A percentile compares a stretch with the other conserved stretches of the same genome.
These are phyloP conservation scores for Candida alai DNA, from an alignment of 805 yeast species.

Conservation along the genomic window DNA sequence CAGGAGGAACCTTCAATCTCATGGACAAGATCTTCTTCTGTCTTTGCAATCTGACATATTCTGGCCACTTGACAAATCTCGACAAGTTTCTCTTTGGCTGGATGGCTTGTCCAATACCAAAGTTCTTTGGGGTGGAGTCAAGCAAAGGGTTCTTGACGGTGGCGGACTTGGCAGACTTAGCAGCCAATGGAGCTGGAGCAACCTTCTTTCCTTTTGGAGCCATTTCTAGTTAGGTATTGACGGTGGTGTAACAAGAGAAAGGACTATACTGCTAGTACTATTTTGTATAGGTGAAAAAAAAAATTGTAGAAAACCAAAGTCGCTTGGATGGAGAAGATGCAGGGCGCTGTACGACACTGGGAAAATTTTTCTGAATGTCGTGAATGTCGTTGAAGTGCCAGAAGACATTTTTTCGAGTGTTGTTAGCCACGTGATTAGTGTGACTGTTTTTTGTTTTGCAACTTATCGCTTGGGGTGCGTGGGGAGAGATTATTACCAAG, in stretches of 20 bases:
- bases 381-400: conserved; percentile 1
- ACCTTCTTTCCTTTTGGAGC: conserved; percentile 67
- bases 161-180: conserved; percentile 45
- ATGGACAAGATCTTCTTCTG: conserved; percentile 93
- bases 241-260: conserved; percentile 1
- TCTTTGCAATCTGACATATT: conserved; percentile 96
- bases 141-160: conserved; percentile 73
- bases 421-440: conserved; percentile 4
- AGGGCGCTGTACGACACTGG: no score
- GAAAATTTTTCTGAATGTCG: conserved; percentile 3
- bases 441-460: conserved; percentile 8
- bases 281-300: no score
- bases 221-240: conserved; percentile 21
- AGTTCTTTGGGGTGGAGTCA: conserved; percentile 87
- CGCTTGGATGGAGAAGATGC: no score
- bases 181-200: conserved; percentile 97
- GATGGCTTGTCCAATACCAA: conserved; percentile 93
- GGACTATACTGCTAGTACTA: no score
- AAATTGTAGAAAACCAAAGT: no score
- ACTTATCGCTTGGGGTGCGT: no score
- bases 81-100: conserved; percentile 96
- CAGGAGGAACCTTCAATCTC: conserved; percentile 99
- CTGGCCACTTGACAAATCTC: conserved; percentile 99
- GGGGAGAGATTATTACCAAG: no score
- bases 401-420: conserved; percentile 1